Base-by-base conservation (phyloP, 345 rosid species). In the Euphorbia tirucalli region DNA sequence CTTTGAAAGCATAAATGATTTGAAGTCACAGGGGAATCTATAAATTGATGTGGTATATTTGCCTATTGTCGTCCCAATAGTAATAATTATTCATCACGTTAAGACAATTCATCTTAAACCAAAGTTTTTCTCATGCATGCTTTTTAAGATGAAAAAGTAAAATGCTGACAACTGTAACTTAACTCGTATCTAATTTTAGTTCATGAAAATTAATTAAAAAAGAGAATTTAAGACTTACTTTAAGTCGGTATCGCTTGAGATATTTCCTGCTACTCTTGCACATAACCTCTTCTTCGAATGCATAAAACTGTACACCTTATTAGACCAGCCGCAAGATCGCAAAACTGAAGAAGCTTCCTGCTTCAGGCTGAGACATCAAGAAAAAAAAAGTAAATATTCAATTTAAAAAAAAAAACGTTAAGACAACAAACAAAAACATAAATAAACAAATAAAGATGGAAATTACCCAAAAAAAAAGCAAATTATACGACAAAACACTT, bases 241-340 rank as follows among this genome's bases (percentile, higher is more conserved):
- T 43, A 87, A 77, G 46, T 84, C 81, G 61, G 66, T 68, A 76
- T 66, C 71, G 44, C 75, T 77, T 32, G 66, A 81, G 30, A 64
- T 60, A 50, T 67, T 80, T 56, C 80, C 90, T 55, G 44, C 61
- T 75, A 83, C 86, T 55, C 66, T 70, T 11, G 75, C 44, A 44
- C 82, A 82, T 54, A 79, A 35, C 74, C 88, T 87, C 87, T 86
- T 96, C 80, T 88, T 83, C 7, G 77, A 81, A 59, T 72, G 75
- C 97, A 96, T 91, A 78, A 81, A 87, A 66, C 72, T 70, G 8
- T 69, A 78, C 25, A 90, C 93, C 56, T 91, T 75, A 60, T 83
- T 84, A 44, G 70, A 82, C 95, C 97, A 96, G 61, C 93, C 94
- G 41, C 90, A 89, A 13, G 91, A 80, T 79, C 64, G 83, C 85